Evolutionary conservation across 192 early-diverging fungal genomes (phyloP).

Genomic region (Linnemannia schmuckeri): DNA sequence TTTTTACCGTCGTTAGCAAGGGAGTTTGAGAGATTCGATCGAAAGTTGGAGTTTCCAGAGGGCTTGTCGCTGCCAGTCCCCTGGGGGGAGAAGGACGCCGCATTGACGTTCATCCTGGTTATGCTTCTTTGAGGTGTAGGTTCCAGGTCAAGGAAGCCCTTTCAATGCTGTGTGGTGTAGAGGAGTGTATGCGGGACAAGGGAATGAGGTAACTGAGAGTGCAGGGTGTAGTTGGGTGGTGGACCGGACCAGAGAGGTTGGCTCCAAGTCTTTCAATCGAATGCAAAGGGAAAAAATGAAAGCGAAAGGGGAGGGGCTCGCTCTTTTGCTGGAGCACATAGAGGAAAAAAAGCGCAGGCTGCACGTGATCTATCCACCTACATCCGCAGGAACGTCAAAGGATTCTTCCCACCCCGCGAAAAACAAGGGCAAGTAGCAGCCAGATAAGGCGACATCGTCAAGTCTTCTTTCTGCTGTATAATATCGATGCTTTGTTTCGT

Average conservation of each 20-base stretch:
- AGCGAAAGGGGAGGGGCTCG: neutral
- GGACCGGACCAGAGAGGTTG: conserved; percentile 1
- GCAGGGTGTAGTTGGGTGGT: neutral
- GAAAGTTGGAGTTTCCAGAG: conserved; percentile 42
- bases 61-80: conserved; percentile 35
- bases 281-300: neutral
- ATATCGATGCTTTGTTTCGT: no score
- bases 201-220: neutral
- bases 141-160: neutral
- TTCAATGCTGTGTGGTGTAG: neutral
- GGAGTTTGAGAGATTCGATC: conserved; percentile 28
- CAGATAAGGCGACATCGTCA: no score
- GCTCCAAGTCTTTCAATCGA: neutral
- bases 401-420: no score
- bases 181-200: neutral
- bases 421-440: no score
- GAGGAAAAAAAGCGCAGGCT: no score
- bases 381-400: no score
- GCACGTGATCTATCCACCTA: no score
- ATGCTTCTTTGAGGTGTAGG: neutral
- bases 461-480: no score
- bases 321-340: no score
- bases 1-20: conserved; percentile 34
- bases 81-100: conserved; percentile 45
- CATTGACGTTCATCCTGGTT: conserved; percentile 50